These are phyloP conservation scores for Myxozyma mucilagina DNA, from an alignment of 805 yeast genomes.

Conservation along the genomic window DNA sequence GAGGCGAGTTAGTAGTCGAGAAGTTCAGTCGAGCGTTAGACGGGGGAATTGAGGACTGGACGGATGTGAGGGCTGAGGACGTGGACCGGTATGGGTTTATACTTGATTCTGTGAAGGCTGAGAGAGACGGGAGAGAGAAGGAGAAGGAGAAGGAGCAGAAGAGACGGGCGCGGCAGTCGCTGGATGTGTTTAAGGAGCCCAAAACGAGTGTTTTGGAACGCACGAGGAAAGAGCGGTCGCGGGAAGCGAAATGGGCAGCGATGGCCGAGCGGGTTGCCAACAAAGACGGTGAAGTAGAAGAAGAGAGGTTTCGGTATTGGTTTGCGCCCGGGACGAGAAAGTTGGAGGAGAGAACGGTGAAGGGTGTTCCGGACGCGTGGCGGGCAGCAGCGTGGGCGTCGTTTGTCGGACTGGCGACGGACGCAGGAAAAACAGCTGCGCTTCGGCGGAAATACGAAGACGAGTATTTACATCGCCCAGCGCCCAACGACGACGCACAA, in stretches of 20 bases:
- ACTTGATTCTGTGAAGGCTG: neutral
- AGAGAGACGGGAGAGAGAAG: neutral
- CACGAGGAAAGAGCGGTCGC: constrained; percentile 5
- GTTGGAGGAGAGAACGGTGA: constrained; percentile 20
- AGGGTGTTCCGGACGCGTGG: constrained; percentile 34
- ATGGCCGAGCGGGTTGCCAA: constrained; percentile 3
- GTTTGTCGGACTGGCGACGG: constrained; percentile 18
- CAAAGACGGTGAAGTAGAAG: no score
- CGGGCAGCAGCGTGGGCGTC: constrained; percentile 32
- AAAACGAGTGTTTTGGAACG: neutral
- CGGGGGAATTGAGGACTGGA: constrained; percentile 28
- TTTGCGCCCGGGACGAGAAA: no score
- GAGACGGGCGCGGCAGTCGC: neutral
- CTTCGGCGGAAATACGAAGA: neutral
- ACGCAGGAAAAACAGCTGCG: neutral
- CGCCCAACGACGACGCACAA: constrained; percentile 31
- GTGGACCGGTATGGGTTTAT: constrained; percentile 30
- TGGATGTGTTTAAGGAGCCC: neutral
- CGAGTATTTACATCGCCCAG: constrained; percentile 4
- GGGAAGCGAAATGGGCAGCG: constrained; percentile 12
- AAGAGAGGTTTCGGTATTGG: no score
- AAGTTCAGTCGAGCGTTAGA: constrained; percentile 5
- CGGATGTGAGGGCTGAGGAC: constrained; percentile 15
- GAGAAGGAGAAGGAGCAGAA: neutral
- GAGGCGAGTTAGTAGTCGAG: neutral